Conservation (phyloP, 371 early-diverging fungal genomes). For the Mucor plumbeus region DNA sequence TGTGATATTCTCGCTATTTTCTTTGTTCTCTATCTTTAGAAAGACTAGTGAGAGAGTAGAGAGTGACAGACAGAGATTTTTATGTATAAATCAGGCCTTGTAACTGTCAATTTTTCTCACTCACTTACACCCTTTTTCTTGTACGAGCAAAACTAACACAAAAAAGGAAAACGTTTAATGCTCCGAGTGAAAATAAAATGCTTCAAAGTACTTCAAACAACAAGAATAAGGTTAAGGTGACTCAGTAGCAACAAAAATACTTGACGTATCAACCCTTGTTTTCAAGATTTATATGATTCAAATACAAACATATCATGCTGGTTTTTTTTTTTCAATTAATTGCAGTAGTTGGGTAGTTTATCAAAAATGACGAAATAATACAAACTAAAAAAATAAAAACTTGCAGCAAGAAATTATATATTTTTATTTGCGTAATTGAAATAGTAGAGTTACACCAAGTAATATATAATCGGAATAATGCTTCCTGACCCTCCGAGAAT, state of each 20-base stretch:
- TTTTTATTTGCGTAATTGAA: slow-evolving; percentile 1
- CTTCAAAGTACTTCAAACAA: neutral
- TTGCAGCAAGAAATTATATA: neutral
- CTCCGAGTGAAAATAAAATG: slow-evolving; percentile 3
- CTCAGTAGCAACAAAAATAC: neutral
- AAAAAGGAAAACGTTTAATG: neutral
- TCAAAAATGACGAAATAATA: neutral
- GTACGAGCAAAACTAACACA: neutral
- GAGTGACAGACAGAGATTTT: slow-evolving; percentile 1
- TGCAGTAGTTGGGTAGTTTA: neutral
- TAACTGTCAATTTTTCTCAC: slow-evolving; percentile 12
- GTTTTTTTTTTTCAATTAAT: neutral
- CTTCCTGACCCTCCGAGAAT: slow-evolving; percentile 21
- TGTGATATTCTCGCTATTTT: neutral
- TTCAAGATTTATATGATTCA: neutral
- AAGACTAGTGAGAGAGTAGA: neutral
- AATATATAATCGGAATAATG: slow-evolving; percentile 6
- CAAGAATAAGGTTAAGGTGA: neutral
- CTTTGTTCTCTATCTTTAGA: neutral
- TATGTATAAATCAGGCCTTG: slow-evolving; percentile 3
- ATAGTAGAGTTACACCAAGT: slow-evolving; percentile 11
- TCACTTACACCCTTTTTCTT: slow-evolving; percentile 4
- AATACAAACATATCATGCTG: neutral
- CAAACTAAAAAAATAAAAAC: neutral
- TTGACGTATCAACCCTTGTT: neutral